A percentile compares a stretch with the other conserved stretches of the same genome.
Evolutionary conservation across 2,329 filamentous ascomycete species (phyloP).

Genomic region (Phialemonium atrogriseum): DNA sequence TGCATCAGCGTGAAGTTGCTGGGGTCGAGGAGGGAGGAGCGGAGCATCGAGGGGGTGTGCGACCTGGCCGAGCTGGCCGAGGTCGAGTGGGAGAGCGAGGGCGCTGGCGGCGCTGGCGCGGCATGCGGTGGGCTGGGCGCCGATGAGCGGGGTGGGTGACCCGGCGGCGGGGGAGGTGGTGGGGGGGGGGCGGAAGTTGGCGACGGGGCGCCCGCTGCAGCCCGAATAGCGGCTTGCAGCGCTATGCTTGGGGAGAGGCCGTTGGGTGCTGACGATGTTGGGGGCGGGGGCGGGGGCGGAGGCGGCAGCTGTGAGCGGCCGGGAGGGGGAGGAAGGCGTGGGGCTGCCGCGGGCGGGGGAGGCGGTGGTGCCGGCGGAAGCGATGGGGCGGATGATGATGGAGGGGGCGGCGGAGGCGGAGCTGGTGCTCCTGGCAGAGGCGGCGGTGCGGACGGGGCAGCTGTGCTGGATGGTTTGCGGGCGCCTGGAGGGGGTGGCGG

Average conservation of each 20-base stretch:
- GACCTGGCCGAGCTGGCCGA: constrained; percentile 21
- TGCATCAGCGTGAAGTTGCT: constrained; percentile 65
- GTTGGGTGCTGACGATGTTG: constrained; percentile 19
- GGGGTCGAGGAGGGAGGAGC: constrained; percentile 61
- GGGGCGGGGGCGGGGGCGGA: constrained; percentile 26
- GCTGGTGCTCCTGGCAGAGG: constrained; percentile 20
- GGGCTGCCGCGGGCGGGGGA: constrained; percentile 33
- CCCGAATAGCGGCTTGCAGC: constrained; percentile 30
- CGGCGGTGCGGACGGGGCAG: constrained; percentile 24
- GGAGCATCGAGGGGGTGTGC: constrained; percentile 37
- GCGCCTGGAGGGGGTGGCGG: constrained; percentile 54
- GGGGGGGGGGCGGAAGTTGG: constrained; percentile 17
- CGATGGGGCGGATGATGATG: constrained; percentile 25
- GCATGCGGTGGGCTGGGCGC: constrained; percentile 26
- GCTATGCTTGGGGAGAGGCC: constrained; percentile 25
- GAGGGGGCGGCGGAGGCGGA: constrained; percentile 30
- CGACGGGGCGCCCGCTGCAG: constrained; percentile 18
- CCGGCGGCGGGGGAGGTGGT: constrained; percentile 28
- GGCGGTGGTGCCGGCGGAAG: constrained; percentile 36
- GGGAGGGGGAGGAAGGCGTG: constrained; percentile 30
- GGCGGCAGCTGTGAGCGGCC: constrained; percentile 14
- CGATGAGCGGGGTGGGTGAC: constrained; percentile 25
- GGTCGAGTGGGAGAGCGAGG: constrained; percentile 21
- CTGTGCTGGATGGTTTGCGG: constrained; percentile 44
- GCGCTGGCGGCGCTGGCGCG: constrained; percentile 25